These are phyloP conservation scores for Salix arbutifolia DNA, from an alignment of 345 rosid genomes.

Conservation along the genomic window DNA sequence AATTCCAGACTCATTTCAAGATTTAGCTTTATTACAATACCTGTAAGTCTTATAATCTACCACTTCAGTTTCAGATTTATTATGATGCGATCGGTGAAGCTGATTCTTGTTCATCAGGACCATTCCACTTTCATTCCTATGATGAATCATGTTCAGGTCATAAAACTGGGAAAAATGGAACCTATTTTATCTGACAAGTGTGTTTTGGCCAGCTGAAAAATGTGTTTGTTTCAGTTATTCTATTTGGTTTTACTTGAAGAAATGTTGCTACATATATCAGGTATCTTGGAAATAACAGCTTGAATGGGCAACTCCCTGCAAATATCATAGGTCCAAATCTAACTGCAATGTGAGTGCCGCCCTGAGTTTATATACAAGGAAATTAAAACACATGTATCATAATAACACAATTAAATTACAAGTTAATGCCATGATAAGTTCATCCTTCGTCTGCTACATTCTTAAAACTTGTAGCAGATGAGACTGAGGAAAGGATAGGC, in stretches of 20 bases:
- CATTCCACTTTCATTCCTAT: neutral
- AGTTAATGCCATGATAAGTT: neutral
- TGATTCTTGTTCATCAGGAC: neutral
- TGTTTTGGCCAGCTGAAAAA: neutral
- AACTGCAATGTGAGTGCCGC: conserved; percentile 37
- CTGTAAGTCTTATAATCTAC: conserved; percentile 31
- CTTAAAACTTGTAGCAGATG: neutral
- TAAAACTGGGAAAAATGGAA: neutral
- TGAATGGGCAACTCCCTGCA: conserved; percentile 44
- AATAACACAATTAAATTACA: no score
- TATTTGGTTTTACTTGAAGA: neutral
- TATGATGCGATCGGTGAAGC: neutral
- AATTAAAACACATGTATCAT: neutral
- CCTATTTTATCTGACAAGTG: neutral
- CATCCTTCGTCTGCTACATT: neutral
- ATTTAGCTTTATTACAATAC: conserved; percentile 25
- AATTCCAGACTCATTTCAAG: conserved; percentile 40
- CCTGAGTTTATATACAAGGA: neutral
- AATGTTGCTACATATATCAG: conserved; percentile 18
- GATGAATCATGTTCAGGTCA: neutral
- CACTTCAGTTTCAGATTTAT: neutral
- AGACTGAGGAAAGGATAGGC: neutral
- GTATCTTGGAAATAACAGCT: conserved; percentile 49
- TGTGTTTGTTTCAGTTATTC: neutral
- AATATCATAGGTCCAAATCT: conserved; percentile 34